Evolutionary conservation across 441 rosid species (phyloP).

Genomic region (Metrosideros polymorpha): DNA sequence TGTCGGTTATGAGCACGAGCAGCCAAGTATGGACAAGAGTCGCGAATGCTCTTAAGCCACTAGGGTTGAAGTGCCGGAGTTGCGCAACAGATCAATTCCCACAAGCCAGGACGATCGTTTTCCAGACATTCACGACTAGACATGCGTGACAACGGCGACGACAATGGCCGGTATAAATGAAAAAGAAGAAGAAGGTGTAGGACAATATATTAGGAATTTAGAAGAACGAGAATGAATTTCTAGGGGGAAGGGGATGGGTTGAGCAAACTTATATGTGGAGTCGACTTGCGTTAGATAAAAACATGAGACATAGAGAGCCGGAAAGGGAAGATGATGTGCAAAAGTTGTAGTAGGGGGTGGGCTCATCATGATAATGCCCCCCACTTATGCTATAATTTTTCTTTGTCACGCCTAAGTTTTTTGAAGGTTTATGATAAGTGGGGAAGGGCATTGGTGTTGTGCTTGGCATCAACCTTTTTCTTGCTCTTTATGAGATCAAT

Average conservation of each 20-base stretch:
- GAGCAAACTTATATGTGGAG: neutral
- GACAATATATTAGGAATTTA: neutral
- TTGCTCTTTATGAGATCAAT: neutral
- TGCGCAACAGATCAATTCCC: constrained; percentile 65
- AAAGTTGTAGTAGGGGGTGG: constrained; percentile 12
- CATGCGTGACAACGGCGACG: neutral
- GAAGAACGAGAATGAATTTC: neutral
- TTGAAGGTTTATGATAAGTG: constrained; percentile 31
- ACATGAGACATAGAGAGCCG: neutral
- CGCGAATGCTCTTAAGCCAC: constrained; percentile 48
- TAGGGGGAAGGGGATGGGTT: constrained; percentile 4
- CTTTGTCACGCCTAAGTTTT: constrained; percentile 73
- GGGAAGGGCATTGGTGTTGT: constrained; percentile 18
- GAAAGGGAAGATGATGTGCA: neutral
- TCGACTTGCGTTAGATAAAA: constrained; percentile 17
- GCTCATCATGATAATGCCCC: constrained; percentile 64
- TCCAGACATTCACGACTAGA: constrained; percentile 65
- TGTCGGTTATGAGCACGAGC: constrained; percentile 55
- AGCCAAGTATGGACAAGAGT: constrained; percentile 57
- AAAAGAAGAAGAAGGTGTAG: neutral
- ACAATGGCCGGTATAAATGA: neutral
- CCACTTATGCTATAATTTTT: constrained; percentile 35
- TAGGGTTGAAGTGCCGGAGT: constrained; percentile 77
- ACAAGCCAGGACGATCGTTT: constrained; percentile 51
- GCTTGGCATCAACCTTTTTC: neutral